Evolutionary conservation across 2,329 filamentous ascomycete genomes (phyloP).

Genomic region (Macroventuria anomochaeta): DNA sequence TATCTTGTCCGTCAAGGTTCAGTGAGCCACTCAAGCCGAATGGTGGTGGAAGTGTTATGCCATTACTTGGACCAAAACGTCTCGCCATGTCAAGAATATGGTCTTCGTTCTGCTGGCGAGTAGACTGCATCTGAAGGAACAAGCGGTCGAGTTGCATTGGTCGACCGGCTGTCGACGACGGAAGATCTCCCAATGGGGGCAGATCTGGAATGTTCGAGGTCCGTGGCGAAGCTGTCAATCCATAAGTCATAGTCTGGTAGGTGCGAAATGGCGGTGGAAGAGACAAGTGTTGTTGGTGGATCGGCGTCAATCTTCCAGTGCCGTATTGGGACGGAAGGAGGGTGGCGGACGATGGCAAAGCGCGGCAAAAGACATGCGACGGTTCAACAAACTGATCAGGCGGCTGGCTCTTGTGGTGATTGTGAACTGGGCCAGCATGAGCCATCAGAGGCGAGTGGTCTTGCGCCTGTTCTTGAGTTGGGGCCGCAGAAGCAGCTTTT

Average conservation of each 20-base stretch:
- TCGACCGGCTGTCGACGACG: neutral
- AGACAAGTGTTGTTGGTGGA: neutral
- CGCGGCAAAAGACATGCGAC: neutral
- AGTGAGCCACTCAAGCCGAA: neutral
- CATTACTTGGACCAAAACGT: neutral
- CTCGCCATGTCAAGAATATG: neutral
- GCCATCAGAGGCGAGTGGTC: neutral
- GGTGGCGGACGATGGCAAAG: neutral
- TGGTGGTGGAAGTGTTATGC: neutral
- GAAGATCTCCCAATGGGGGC: neutral
- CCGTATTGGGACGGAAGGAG: neutral
- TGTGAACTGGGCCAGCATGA: neutral
- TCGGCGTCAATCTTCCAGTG: neutral
- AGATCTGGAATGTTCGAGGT: neutral
- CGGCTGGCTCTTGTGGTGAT: neutral
- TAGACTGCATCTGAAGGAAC: neutral
- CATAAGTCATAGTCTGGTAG: neutral
- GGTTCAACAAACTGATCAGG: neutral
- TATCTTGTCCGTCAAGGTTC: neutral
- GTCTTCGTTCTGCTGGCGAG: neutral
- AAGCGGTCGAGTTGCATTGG: neutral
- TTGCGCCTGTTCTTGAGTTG: neutral
- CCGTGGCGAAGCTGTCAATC: neutral
- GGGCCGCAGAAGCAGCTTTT: neutral
- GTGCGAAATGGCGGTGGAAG: neutral